Conservation (phyloP, 202 grass and related monocot species). For the Schoenoplectus triqueter region DNA sequence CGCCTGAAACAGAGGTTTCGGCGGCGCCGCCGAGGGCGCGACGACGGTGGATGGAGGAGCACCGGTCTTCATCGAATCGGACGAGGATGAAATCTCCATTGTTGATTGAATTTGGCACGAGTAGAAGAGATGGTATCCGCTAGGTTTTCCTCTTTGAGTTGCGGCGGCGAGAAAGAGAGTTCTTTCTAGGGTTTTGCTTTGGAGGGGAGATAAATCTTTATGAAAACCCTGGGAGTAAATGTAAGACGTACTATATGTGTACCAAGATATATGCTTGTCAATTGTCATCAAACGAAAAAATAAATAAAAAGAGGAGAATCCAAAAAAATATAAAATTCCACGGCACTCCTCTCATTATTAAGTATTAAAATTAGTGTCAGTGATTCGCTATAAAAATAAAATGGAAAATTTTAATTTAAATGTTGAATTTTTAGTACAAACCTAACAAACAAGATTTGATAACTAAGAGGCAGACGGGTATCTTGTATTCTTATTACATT, state of each 20-base stretch:
- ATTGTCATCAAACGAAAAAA: too few species aligned
- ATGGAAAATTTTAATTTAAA: too few species aligned
- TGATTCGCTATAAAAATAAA: too few species aligned
- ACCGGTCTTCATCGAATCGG: conserved; percentile 32
- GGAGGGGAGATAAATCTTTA: background rate
- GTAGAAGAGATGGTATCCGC: background rate
- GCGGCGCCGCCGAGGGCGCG: background rate
- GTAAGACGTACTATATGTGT: conserved; percentile 9
- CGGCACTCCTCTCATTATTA: too few species aligned
- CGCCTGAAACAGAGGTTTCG: conserved; percentile 49
- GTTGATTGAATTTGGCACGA: background rate
- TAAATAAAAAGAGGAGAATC: too few species aligned
- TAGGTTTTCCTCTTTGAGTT: conserved; percentile 17
- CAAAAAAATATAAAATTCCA: too few species aligned
- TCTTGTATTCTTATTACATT: too few species aligned
- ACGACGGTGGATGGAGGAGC: background rate
- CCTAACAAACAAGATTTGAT: too few species aligned
- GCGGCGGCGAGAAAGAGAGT: conserved; percentile 13
- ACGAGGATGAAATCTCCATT: conserved; percentile 20
- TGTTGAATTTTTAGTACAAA: too few species aligned
- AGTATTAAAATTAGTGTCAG: too few species aligned
- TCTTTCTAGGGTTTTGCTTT: conserved; percentile 32
- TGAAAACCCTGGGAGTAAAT: background rate
- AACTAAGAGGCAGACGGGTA: too few species aligned
- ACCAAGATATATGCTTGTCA: background rate